A percentile compares a stretch with the other conserved stretches of the same genome.
Conservation (phyloP, 1,284 basidiomycete species). For the Wolfiporia cocos region DNA sequence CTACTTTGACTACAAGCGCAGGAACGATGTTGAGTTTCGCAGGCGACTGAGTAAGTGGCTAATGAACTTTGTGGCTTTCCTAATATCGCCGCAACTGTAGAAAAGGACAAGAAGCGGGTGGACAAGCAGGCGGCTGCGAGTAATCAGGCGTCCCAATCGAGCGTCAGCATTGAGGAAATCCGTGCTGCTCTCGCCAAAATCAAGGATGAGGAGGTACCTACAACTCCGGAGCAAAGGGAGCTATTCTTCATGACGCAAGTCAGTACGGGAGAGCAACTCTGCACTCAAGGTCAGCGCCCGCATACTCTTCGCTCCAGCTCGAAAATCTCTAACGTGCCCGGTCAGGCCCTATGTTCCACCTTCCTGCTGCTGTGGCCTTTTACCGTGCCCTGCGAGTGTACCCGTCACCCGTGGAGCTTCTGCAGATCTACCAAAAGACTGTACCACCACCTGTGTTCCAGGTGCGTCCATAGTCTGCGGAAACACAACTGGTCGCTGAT, state of each 20-base stretch:
- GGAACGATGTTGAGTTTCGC: slow-evolving; percentile 86
- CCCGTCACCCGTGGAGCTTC: slow-evolving; percentile 87
- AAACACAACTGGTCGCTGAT: slow-evolving; percentile 7
- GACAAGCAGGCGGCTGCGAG: slow-evolving; percentile 68
- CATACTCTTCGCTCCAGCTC: neutral
- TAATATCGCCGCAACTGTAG: slow-evolving; percentile 35
- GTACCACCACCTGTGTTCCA: slow-evolving; percentile 85
- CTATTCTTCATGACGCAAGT: slow-evolving; percentile 90
- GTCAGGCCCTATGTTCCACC: slow-evolving; percentile 68
- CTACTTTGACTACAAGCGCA: slow-evolving; percentile 94
- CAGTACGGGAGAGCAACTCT: slow-evolving; percentile 81
- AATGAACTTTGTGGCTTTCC: slow-evolving; percentile 8
- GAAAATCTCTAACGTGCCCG: neutral
- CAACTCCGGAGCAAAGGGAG: slow-evolving; percentile 72
- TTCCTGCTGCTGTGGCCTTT: slow-evolving; percentile 86
- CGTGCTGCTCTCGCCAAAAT: slow-evolving; percentile 56
- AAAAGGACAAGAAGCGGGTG: slow-evolving; percentile 87
- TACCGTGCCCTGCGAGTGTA: slow-evolving; percentile 93
- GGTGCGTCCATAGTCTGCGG: slow-evolving; percentile 29
- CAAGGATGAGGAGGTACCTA: slow-evolving; percentile 59
- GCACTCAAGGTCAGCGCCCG: slow-evolving; percentile 57
- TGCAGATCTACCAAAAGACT: slow-evolving; percentile 91
- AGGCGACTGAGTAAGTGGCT: slow-evolving; percentile 81
- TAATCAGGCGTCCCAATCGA: slow-evolving; percentile 28
- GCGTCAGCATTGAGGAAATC: slow-evolving; percentile 45